Percentiles rank a stretch among this genome's conserved stretches.
phyloP scores from a whole-genome alignment of 169 alveolate species.

The Cryptosporidium parvum region DNA sequence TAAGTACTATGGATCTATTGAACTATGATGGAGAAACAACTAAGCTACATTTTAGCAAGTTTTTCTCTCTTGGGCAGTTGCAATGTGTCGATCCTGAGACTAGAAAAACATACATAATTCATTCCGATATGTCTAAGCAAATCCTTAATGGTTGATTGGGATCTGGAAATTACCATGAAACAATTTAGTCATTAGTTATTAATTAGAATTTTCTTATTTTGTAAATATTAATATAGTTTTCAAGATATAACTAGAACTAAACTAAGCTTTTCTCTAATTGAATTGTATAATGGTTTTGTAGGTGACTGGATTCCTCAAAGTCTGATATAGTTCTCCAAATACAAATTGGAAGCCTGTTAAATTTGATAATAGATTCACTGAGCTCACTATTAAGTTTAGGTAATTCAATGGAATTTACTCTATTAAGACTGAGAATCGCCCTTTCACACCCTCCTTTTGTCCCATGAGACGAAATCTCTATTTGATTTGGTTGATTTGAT shows the following conservation, averaged over 20 bases:
- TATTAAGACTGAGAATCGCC: constrained; percentile 6
- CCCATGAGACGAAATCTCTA: constrained; percentile 15
- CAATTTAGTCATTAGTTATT: background rate
- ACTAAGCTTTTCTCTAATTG: constrained; percentile 24
- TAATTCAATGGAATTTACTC: constrained; percentile 6
- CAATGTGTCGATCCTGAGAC: constrained; percentile 71
- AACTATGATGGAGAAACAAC: constrained; percentile 12
- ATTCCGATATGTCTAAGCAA: constrained; percentile 44
- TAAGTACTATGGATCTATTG: background rate
- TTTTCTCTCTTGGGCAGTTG: constrained; percentile 31
- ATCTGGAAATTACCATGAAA: background rate
- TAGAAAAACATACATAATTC: constrained; percentile 39
- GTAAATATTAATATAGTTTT: background rate
- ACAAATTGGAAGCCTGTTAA: constrained; percentile 26
- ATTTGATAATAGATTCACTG: background rate
- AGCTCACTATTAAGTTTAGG: constrained; percentile 11
- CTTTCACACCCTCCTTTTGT: background rate
- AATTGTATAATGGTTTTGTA: constrained; percentile 34
- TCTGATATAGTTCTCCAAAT: constrained; percentile 31
- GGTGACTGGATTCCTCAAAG: background rate
- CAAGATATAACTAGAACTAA: background rate
- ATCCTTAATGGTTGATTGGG: constrained; percentile 12
- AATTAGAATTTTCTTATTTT: background rate
- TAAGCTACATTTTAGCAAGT: constrained; percentile 49
- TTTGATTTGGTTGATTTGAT: constrained; percentile 14